phyloP scores from a whole-genome alignment of 1,139 yeast genomes.

The Suhomyces anneliseae region DNA sequence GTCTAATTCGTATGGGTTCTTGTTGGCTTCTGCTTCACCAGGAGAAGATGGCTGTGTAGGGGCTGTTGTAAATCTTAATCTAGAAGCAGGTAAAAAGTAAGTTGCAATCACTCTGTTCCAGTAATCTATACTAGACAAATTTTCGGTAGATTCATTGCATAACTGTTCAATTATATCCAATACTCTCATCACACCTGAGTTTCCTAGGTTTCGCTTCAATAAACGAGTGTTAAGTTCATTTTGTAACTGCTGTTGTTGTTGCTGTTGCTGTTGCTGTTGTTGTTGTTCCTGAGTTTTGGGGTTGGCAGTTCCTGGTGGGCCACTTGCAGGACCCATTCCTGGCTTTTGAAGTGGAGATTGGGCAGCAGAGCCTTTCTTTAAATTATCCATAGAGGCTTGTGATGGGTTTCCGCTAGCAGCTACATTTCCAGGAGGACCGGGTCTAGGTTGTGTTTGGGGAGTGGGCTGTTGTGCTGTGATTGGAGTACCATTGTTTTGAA shows the following conservation, averaged over 20 bases:
- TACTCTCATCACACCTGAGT: conserved; percentile 45
- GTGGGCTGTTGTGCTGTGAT: conserved; percentile 21
- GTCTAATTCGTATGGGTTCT: conserved; percentile 10
- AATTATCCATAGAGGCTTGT: background rate
- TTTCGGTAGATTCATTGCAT: conserved; percentile 33
- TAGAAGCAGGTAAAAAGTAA: conserved; percentile 34
- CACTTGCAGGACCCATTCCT: conserved; percentile 1
- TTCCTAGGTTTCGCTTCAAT: conserved; percentile 43
- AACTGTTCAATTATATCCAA: conserved; percentile 41
- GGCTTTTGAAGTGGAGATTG: conserved; percentile 8
- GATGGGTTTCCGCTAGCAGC: conserved; percentile 1
- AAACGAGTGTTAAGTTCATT: conserved; percentile 39
- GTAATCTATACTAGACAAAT: conserved; percentile 31
- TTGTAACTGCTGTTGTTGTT: conserved; percentile 25
- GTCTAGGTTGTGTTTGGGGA: conserved; percentile 22
- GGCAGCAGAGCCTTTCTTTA: conserved; percentile 3
- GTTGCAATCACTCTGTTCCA: conserved; percentile 42
- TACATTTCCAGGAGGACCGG: conserved; percentile 6
- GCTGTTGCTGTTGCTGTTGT: conserved; percentile 6
- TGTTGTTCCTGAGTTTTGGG: conserved; percentile 3
- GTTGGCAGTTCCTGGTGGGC: background rate
- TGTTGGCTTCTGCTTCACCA: conserved; percentile 6
- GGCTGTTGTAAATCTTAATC: conserved; percentile 28
- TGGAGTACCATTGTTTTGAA: conserved; percentile 10
- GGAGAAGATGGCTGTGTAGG: conserved; percentile 4